Conservation (phyloP, 805 yeast genomes). For the Yamadazyma phyllophila region DNA sequence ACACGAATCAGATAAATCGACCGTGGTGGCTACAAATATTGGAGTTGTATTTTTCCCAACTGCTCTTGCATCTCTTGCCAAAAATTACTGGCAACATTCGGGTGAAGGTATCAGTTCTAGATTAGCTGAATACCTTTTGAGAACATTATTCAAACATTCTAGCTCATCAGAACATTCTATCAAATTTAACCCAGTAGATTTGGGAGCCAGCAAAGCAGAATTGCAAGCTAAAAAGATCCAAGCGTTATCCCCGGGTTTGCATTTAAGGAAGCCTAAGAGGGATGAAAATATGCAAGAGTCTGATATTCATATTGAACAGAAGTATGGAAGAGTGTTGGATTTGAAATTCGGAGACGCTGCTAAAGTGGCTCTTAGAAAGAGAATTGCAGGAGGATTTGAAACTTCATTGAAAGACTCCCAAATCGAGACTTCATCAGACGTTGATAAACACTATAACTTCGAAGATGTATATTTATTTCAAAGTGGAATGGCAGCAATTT, state of each 20-base stretch:
- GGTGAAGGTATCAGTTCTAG: constrained; percentile 97
- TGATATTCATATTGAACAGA: constrained; percentile 73
- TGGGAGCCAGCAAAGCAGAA: constrained; percentile 27
- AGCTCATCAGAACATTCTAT: constrained; percentile 3
- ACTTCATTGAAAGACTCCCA: constrained; percentile 30
- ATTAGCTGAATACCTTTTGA: constrained; percentile 77
- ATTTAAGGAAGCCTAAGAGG: constrained; percentile 9
- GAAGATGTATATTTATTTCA: constrained; percentile 82
- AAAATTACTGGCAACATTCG: constrained; percentile 93
- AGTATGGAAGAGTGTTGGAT: constrained; percentile 88
- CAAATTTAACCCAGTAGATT: constrained; percentile 10
- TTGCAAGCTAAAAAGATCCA: constrained; percentile 23
- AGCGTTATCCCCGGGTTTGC: constrained; percentile 13
- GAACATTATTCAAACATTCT: constrained; percentile 45
- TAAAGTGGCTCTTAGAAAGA: constrained; percentile 63
- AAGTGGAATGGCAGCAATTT: constrained; percentile 91
- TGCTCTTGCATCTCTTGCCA: constrained; percentile 59
- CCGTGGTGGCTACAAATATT: constrained; percentile 63
- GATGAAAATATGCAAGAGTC: constrained; percentile 47
- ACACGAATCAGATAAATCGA: constrained; percentile 55
- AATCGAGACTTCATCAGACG: constrained; percentile 17
- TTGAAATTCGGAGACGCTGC: constrained; percentile 74
- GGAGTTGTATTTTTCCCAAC: constrained; percentile 77
- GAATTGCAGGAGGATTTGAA: constrained; percentile 69
- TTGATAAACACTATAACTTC: constrained; percentile 28